These are phyloP conservation scores for Stellera chamaejasme DNA, from an alignment of 345 rosid genomes.

Conservation along the genomic window DNA sequence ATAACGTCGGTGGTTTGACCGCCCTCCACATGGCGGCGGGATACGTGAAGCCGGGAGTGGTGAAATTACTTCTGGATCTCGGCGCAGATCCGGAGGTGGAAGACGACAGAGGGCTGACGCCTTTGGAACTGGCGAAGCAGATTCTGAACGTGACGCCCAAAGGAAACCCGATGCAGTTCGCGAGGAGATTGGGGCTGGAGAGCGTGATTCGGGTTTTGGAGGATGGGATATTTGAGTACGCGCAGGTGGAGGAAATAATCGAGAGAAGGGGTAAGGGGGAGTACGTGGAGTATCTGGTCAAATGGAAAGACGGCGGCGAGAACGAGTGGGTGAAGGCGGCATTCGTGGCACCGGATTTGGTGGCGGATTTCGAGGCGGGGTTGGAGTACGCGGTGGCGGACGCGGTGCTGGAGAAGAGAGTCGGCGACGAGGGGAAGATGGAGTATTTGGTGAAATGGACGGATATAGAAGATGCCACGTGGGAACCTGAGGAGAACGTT, in stretches of 20 bases:
- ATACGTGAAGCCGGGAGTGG: conserved; percentile 64
- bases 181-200: conserved; percentile 70
- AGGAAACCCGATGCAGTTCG: conserved; percentile 76
- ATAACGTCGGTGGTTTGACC: conserved; percentile 62
- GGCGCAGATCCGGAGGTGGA: conserved; percentile 70
- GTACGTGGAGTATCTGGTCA: conserved; percentile 62
- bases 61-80: conserved; percentile 41
- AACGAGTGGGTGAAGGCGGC: conserved; percentile 67
- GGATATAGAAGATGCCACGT: conserved; percentile 73
- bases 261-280: conserved; percentile 83
- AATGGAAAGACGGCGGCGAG: conserved; percentile 76
- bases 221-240: conserved; percentile 60
- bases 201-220: conserved; percentile 43
- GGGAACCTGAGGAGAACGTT: conserved; percentile 89
- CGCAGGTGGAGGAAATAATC: conserved; percentile 65
- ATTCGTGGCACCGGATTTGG: conserved; percentile 66
- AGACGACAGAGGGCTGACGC: conserved; percentile 63
- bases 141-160: conserved; percentile 65
- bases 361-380: conserved; percentile 68
- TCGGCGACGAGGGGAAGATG: conserved; percentile 44
- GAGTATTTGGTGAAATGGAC: conserved; percentile 79
- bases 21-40: conserved; percentile 96
- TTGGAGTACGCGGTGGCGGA: conserved; percentile 86
- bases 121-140: conserved; percentile 60
- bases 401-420: conserved; percentile 50